A percentile compares a stretch with the other conserved stretches of the same genome.
phyloP scores from a whole-genome alignment of 345 rosid genomes.

The Gossypium turneri region DNA sequence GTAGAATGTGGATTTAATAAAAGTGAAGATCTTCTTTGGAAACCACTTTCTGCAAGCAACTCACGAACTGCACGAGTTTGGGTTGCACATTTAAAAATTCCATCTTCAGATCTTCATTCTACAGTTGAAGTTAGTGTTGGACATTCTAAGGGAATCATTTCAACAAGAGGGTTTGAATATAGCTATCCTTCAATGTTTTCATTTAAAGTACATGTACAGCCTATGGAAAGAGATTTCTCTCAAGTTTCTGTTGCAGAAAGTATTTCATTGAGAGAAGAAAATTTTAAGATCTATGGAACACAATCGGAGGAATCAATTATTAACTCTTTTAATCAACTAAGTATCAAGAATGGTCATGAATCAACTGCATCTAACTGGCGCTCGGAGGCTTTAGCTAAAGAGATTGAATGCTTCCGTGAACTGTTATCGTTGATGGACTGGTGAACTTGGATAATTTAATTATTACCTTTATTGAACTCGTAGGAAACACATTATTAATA shows the following conservation, averaged over 20 bases:
- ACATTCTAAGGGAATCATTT: conserved; percentile 56
- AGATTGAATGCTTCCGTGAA: conserved; percentile 53
- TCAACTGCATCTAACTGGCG: conserved; percentile 53
- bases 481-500: conserved; percentile 7
- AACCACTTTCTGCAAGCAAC: conserved; percentile 44
- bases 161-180: conserved; percentile 52
- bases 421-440: conserved; percentile 46
- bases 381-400: conserved; percentile 41
- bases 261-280: conserved; percentile 60
- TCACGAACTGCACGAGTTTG: conserved; percentile 51
- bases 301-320: conserved; percentile 33
- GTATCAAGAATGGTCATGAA: conserved; percentile 27
- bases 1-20: conserved; percentile 35
- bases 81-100: conserved; percentile 51
- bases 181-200: conserved; percentile 35
- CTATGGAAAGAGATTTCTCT: conserved; percentile 24
- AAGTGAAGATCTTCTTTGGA: conserved; percentile 55
- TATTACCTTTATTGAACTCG: conserved; percentile 7
- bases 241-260: conserved; percentile 27
- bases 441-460: conserved; percentile 36
- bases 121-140: conserved; percentile 59
- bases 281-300: conserved; percentile 35
- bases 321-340: conserved; percentile 30
- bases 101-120: conserved; percentile 24
- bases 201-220: conserved; percentile 41